These are phyloP conservation scores for Exophiala xenobiotica DNA, from an alignment of 2,329 filamentous ascomycete genomes.

Conservation along the genomic window DNA sequence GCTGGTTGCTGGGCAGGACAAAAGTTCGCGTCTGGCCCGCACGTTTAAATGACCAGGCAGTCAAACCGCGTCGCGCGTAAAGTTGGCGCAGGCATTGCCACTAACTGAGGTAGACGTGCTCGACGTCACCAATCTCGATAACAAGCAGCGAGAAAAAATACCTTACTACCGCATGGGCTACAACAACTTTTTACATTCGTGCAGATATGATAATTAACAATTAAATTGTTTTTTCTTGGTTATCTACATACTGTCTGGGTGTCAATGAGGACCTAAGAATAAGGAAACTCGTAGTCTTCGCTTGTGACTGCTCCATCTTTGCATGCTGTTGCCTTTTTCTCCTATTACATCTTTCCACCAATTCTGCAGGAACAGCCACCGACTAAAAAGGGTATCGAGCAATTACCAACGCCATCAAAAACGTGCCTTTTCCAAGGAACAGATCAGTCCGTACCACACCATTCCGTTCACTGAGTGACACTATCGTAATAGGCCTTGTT, in stretches of 20 bases:
- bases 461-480: constrained; percentile 19
- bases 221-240: neutral
- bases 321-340: neutral
- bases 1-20: neutral
- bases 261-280: too few species aligned
- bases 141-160: too few species aligned
- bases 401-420: constrained; percentile 1
- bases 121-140: too few species aligned
- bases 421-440: neutral
- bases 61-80: neutral
- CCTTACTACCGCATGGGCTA: too few species aligned
- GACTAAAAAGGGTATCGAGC: constrained; percentile 20
- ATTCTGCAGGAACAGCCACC: neutral
- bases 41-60: neutral
- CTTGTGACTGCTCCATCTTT: neutral
- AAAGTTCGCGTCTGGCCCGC: neutral
- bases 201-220: too few species aligned
- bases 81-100: neutral
- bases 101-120: too few species aligned
- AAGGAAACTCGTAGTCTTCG: neutral
- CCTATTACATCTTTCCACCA: neutral
- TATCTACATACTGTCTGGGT: neutral
- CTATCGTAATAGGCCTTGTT: constrained; percentile 26
- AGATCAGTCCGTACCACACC: neutral
- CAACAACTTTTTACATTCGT: too few species aligned